Evolutionary conservation across 2,329 filamentous ascomycete genomes (phyloP), one percentile per base, ranked within the genome.

Genomic region (Phaeosphaeriaceae sp.): DNA sequence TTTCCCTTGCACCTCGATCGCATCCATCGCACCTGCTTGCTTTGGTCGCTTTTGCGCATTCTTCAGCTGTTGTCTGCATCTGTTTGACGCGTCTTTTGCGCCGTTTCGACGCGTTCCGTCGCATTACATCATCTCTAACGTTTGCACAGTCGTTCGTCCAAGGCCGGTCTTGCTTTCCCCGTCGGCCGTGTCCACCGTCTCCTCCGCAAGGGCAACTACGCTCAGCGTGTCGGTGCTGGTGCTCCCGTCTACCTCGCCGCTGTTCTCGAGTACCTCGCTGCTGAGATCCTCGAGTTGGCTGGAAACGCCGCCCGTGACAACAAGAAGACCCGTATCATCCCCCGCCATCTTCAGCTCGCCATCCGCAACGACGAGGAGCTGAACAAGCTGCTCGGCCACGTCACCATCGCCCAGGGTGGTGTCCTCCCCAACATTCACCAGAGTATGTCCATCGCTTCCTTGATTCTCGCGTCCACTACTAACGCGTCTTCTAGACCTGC

Each of bases 321-420:
- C 90, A 99, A 99, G 92, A 98, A 98, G 91, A 99, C 94, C 68
- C 93, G 95, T 91, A 99, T 99, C 85, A 99, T 98, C 62, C 95
- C 95, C 68, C 93, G 95, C 83, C 95, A 99, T 83, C 89, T 99
- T 48, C 95, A 99, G 86, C 92, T 99, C 73, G 95, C 95, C 83
- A 99, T 99, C 86, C 90, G 95, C 78, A 97, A 97, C 85, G 94
- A 98, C 82, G 94, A 98, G 88, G 95, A 99, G 84, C 82, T 98
- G 91, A 97, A 98, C 91, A 98, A 97, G 88, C 90, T 96, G 64
- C 87, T 97, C 67, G 93, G 93, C 58, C 92, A 96, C 80, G 93
- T 97, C 82, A 97, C 93, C 79, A 97, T 97, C 76, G 93, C 93
- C 80, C 93, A 97, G 84, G 93, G 92, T 85, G 92, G 92, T 93